Conservation (phyloP, 305 asterid species). For the Nicotiana rustica region DNA sequence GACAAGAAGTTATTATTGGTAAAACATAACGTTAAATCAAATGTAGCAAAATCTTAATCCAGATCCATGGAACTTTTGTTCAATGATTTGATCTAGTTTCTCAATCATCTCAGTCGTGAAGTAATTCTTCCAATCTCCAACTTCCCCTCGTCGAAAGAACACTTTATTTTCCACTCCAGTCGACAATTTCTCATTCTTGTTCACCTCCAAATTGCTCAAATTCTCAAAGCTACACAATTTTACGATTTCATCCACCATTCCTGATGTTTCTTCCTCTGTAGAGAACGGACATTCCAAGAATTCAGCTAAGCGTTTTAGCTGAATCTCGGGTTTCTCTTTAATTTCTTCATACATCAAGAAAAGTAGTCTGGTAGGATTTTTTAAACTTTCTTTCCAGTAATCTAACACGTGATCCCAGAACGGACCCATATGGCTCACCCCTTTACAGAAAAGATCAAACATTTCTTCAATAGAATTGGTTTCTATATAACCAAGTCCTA, state of each 20-base stretch:
- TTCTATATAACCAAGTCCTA: neutral
- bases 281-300: constrained; percentile 21
- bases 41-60: neutral
- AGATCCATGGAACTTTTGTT: constrained; percentile 15
- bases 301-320: too few species aligned
- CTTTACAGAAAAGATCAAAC: constrained; percentile 31
- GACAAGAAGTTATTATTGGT: too few species aligned
- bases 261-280: neutral
- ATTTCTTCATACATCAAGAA: constrained; percentile 57
- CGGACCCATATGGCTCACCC: constrained; percentile 28
- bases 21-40: neutral
- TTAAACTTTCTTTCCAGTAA: constrained; percentile 36
- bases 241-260: neutral
- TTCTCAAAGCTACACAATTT: constrained; percentile 39
- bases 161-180: constrained; percentile 30
- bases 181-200: neutral
- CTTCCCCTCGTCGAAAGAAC: constrained; percentile 41
- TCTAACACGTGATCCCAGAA: constrained; percentile 33
- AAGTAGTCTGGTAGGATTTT: constrained; percentile 42
- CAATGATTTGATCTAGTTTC: constrained; percentile 38
- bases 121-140: constrained; percentile 42
- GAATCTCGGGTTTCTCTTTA: constrained; percentile 38
- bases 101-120: constrained; percentile 34
- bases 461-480: constrained; percentile 10
- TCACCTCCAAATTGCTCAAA: constrained; percentile 45